Evolutionary conservation across 495 filamentous ascomycete species (phyloP).

Genomic region (Pseudoneurospora amorphoporcata): DNA sequence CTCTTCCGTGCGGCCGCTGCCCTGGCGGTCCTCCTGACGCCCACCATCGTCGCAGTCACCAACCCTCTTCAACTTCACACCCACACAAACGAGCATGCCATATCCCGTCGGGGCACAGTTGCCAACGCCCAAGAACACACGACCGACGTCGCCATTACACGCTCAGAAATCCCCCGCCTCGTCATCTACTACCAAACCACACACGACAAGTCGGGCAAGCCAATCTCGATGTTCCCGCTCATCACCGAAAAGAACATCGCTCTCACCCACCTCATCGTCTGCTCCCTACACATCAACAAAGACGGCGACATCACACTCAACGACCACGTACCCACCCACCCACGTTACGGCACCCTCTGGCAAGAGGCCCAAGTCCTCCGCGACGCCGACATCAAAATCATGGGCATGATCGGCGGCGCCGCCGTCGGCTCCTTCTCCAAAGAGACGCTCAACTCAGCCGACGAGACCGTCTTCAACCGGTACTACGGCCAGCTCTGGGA

Average conservation of each 20-base stretch:
- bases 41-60: neutral
- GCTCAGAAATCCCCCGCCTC: constrained; percentile 23
- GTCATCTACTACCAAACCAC: constrained; percentile 69
- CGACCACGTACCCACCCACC: constrained; percentile 48
- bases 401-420: constrained; percentile 78
- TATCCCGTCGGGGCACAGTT: neutral
- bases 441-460: constrained; percentile 45
- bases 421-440: constrained; percentile 53
- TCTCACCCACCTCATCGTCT: constrained; percentile 63
- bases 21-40: neutral
- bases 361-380: constrained; percentile 50
- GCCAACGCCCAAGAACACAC: neutral
- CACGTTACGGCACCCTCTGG: constrained; percentile 54
- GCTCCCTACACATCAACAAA: constrained; percentile 62
- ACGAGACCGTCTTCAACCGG: constrained; percentile 44
- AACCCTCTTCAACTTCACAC: neutral
- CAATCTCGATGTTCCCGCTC: constrained; percentile 66
- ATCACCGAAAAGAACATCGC: constrained; percentile 42
- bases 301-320: constrained; percentile 58
- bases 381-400: constrained; percentile 53
- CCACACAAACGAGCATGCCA: neutral
- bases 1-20: neutral
- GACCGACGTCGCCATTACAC: neutral
- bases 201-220: constrained; percentile 39
- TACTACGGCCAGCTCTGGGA: constrained; percentile 57